These are phyloP conservation scores for Starmerella cellae DNA, from an alignment of 805 yeast genomes.

Conservation along the genomic window DNA sequence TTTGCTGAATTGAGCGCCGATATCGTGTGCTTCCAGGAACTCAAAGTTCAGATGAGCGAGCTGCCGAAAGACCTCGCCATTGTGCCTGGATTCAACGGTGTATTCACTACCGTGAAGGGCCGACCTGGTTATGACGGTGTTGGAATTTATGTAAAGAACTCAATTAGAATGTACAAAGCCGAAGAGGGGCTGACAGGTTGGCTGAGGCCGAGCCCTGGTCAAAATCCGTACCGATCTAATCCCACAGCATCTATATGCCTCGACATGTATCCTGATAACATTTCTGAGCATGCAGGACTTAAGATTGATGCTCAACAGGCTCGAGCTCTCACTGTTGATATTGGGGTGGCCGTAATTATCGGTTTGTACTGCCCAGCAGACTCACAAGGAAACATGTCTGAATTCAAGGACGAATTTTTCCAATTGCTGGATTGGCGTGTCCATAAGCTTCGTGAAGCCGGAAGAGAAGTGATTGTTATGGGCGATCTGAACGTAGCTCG, in stretches of 20 bases:
- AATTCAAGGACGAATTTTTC: slow-evolving; percentile 44
- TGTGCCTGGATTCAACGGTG: slow-evolving; percentile 46
- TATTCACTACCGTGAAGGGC: slow-evolving; percentile 49
- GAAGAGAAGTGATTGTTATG: slow-evolving; percentile 62
- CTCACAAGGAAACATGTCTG: slow-evolving; percentile 57
- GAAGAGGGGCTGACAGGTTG: slow-evolving; percentile 88
- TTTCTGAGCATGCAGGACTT: slow-evolving; percentile 45
- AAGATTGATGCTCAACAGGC: slow-evolving; percentile 69
- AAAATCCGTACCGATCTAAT: slow-evolving; percentile 9
- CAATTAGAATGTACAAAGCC: slow-evolving; percentile 49
- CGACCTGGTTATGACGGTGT: slow-evolving; percentile 90
- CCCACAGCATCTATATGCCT: neutral
- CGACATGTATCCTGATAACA: slow-evolving; percentile 10
- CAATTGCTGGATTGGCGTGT: slow-evolving; percentile 49
- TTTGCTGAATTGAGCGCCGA: slow-evolving; percentile 44
- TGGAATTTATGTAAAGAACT: slow-evolving; percentile 52
- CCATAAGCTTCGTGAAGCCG: slow-evolving; percentile 36
- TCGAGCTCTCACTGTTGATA: slow-evolving; percentile 61
- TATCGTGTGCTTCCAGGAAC: slow-evolving; percentile 73
- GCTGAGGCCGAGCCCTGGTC: slow-evolving; percentile 8
- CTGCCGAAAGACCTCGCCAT: slow-evolving; percentile 38
- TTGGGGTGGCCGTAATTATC: slow-evolving; percentile 36
- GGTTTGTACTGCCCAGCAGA: slow-evolving; percentile 84
- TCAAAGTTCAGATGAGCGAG: slow-evolving; percentile 49
- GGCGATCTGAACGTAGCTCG: slow-evolving; percentile 82